Evolutionary conservation across 305 asterid species (phyloP).

Genomic region (Fraxinus sp.): DNA sequence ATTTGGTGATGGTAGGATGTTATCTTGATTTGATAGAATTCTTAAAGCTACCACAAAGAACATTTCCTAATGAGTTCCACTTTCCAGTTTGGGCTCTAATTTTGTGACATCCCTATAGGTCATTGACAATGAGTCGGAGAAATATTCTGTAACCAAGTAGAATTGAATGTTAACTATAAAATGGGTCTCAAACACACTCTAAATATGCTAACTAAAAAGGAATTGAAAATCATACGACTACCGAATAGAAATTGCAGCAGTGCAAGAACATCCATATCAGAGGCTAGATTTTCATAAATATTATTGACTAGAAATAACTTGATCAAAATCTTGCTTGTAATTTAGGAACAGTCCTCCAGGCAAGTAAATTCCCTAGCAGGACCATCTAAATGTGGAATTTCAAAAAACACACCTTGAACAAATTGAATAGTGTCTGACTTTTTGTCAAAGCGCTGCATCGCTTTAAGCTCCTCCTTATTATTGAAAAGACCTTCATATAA

Average conservation of each 20-base stretch:
- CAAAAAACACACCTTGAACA: conserved; percentile 69
- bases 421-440: conserved; percentile 79
- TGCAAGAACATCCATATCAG: background rate
- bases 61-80: background rate
- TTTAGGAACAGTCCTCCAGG: background rate
- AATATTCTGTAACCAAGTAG: background rate
- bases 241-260: background rate
- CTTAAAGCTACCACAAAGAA: background rate
- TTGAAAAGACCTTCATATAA: conserved; percentile 68
- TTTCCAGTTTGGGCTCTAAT: background rate
- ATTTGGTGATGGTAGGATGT: background rate
- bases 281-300: background rate
- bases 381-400: background rate
- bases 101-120: background rate
- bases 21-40: background rate
- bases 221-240: background rate
- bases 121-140: background rate
- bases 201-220: background rate
- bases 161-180: background rate
- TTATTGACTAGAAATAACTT: background rate
- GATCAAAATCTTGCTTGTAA: background rate
- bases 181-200: too few species aligned
- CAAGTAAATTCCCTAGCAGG: background rate
- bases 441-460: conserved; percentile 94
- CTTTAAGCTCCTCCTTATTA: conserved; percentile 90